Evolutionary conservation across 257 asterid species (phyloP), one percentile per base, ranked within the genome.

Genomic region (Solanum medicagineum): DNA sequence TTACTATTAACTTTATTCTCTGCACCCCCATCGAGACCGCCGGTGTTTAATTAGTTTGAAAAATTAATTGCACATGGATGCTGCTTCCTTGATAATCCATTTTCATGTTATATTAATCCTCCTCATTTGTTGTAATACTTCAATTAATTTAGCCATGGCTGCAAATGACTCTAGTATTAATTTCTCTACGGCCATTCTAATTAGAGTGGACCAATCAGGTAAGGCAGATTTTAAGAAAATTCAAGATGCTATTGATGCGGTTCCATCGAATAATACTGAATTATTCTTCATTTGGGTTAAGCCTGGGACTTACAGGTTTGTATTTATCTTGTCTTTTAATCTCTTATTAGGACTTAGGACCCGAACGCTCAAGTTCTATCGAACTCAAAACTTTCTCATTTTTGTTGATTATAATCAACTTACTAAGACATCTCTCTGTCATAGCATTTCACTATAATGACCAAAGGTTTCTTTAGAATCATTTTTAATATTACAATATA

Each of bases 161-260:
- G 81, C 57, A 16, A 87, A 87, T 89, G 87, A 89, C 60, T 81
- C 83, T 13, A 82, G 22, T 40, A 63, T 40, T 13, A 89, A 90
- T 49, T 66, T 80, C 81, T 87, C 94, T 4, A 85, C 90, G 1
- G 93, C 94, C 57, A 44, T 86, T 70, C 89, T 90, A 54, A 87
- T 92, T 59, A 82, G 89, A 80, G 92, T 92, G 6, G 94, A 88
- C 75, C 91, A 81, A n/a, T 92, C 93, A 3, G 94, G 91, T 10
- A 42, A 66, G 1, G 94, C 91, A 4, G 91, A 92, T 75, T 92
- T 16, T 26, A 81, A 54, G 8, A 90, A 62, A 9, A 90, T 92
- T 53, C 93, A 92, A 70, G 93, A 92, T 6, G 94, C 93, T 70
- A 87, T 92, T 81, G 89, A 92, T 85, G 88, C 89, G 40, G 90